A percentile compares a stretch with the other conserved stretches of the same genome.
Conservation (phyloP, 257 asterid species). For the Forsythia suspensa region DNA sequence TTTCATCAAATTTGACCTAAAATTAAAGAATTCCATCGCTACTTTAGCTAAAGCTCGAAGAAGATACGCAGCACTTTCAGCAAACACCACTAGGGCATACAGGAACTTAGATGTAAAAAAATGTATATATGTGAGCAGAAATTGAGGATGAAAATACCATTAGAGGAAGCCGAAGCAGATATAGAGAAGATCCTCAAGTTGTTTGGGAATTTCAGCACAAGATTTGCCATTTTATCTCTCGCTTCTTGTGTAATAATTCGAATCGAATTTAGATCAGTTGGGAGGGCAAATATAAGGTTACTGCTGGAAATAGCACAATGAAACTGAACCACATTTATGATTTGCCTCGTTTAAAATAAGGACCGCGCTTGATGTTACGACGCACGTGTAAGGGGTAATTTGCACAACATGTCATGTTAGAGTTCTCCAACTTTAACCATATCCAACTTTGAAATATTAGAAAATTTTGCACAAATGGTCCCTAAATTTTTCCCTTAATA, state of each 20-base stretch:
- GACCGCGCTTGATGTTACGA: too few relatives aligned
- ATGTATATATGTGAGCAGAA: neutral
- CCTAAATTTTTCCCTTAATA: too few relatives aligned
- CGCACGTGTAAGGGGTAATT: too few relatives aligned
- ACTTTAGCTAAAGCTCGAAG: neutral
- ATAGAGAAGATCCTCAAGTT: slow-evolving; percentile 50
- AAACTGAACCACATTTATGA: neutral
- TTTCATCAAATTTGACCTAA: neutral
- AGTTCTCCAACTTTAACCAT: too few relatives aligned
- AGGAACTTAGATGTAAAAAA: neutral
- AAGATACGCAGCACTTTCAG: neutral
- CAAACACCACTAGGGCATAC: neutral
- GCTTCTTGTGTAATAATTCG: neutral
- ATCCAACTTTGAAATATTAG: too few relatives aligned
- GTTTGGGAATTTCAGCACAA: slow-evolving; percentile 46
- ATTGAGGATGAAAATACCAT: slow-evolving; percentile 41
- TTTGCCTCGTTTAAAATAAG: too few relatives aligned
- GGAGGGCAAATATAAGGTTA: neutral
- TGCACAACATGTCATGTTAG: too few relatives aligned
- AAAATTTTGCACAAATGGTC: too few relatives aligned
- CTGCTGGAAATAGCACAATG: neutral
- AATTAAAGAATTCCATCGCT: neutral
- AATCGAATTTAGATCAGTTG: neutral
- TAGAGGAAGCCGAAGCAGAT: slow-evolving; percentile 66
- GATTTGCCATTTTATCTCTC: slow-evolving; percentile 49